Evolutionary conservation across 2,329 filamentous ascomycete species (phyloP).

Genomic region (Botrytis pseudocinerea): DNA sequence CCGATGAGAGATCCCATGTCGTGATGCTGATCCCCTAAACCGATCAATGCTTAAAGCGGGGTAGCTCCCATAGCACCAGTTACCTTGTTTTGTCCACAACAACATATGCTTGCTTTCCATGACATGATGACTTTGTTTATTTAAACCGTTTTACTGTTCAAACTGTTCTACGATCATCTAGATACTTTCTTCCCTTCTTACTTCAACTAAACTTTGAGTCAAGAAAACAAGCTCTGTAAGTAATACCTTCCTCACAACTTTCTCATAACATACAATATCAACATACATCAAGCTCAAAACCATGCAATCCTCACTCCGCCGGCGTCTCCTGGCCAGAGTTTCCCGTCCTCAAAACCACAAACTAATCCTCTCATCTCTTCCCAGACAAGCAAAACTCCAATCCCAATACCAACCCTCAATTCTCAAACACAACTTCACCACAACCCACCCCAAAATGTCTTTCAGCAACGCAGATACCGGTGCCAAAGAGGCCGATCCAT

Average conservation of each 20-base stretch:
- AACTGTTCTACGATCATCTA: not conserved
- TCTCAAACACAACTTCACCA: not conserved
- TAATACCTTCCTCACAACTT: not conserved
- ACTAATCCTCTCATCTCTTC: not conserved
- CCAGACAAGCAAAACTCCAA: not conserved
- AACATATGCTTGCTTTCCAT: not conserved
- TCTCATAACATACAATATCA: not conserved
- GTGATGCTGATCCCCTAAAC: not conserved
- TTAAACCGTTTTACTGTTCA: not conserved
- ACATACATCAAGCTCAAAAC: not conserved
- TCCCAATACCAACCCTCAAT: not conserved
- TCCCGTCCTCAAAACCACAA: not conserved
- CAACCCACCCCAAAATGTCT: constrained; percentile 34
- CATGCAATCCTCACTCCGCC: not conserved
- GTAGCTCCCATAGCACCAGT: not conserved
- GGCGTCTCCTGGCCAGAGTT: not conserved
- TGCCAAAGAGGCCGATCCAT: constrained; percentile 69
- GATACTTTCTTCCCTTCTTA: too few relatives aligned
- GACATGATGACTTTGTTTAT: constrained; percentile 6
- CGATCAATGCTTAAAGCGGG: constrained; percentile 5
- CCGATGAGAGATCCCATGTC: not conserved
- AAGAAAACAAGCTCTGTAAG: not conserved
- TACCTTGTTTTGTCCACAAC: not conserved
- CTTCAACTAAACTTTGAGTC: not conserved
- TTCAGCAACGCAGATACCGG: constrained; percentile 63